A percentile compares a stretch with the other conserved stretches of the same genome.
Evolutionary conservation across 2,329 filamentous ascomycete genomes (phyloP).

Genomic region (Dendryphion nanum): DNA sequence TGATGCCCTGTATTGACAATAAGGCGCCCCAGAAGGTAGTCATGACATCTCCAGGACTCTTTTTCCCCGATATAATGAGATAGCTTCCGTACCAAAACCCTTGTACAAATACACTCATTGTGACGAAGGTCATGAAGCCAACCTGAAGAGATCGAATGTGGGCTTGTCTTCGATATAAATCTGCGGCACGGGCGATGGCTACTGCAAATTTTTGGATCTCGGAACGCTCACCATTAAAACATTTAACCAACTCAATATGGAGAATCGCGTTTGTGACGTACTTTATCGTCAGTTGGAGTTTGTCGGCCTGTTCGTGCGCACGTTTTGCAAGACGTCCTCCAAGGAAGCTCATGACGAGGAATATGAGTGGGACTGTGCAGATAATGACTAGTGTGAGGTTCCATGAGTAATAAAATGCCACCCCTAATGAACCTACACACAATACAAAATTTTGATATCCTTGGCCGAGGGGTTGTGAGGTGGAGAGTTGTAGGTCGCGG

Average conservation of each 20-base stretch:
- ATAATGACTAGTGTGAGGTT: slow-evolving; percentile 78
- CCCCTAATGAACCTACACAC: slow-evolving; percentile 61
- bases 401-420: slow-evolving; percentile 82
- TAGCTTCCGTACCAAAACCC: slow-evolving; percentile 86
- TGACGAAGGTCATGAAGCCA: slow-evolving; percentile 70
- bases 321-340: slow-evolving; percentile 62
- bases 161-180: slow-evolving; percentile 63
- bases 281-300: slow-evolving; percentile 70
- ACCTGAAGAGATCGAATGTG: slow-evolving; percentile 69
- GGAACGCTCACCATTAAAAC: slow-evolving; percentile 71
- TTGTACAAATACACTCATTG: slow-evolving; percentile 76
- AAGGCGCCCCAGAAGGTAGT: slow-evolving; percentile 85
- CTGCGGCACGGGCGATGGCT: slow-evolving; percentile 58
- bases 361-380: slow-evolving; percentile 68
- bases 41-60: slow-evolving; percentile 66
- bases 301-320: slow-evolving; percentile 66
- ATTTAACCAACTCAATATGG: slow-evolving; percentile 83
- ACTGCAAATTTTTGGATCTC: slow-evolving; percentile 66
- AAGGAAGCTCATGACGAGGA: slow-evolving; percentile 58
- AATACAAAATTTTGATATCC: slow-evolving; percentile 64
- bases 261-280: slow-evolving; percentile 66
- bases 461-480: slow-evolving; percentile 76
- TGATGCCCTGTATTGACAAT: slow-evolving; percentile 71
- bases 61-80: slow-evolving; percentile 60
- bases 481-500: slow-evolving; percentile 75